These are phyloP conservation scores for Rhodotorula graminis DNA, from an alignment of 768 basidiomycete genomes.

Conservation along the genomic window DNA sequence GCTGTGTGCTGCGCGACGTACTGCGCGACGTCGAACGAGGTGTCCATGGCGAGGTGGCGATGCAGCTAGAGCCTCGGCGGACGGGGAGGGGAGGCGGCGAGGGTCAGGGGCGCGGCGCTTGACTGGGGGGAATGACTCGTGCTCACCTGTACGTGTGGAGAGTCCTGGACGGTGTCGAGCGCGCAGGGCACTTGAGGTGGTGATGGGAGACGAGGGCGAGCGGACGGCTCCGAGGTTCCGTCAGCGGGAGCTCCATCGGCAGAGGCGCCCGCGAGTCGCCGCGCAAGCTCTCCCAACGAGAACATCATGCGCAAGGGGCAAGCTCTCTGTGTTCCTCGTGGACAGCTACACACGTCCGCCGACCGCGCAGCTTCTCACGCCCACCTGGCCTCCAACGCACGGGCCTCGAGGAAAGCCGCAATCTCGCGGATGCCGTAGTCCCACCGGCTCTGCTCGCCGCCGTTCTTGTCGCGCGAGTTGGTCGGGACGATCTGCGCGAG, in stretches of 20 bases:
- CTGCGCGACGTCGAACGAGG: not conserved
- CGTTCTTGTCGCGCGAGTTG: not conserved
- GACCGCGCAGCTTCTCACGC: no score
- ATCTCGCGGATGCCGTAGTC: not conserved
- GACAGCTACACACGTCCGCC: no score
- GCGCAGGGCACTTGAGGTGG: no score
- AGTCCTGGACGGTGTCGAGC: not conserved
- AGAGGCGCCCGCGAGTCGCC: no score
- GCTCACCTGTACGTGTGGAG: no score
- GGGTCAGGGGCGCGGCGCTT: not conserved
- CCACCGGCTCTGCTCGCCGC: not conserved
- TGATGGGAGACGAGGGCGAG: no score
- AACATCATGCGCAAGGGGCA: no score
- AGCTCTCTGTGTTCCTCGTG: no score
- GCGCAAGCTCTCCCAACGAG: no score
- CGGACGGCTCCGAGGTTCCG: no score
- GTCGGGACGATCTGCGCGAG: not conserved
- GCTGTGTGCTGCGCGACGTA: constrained; percentile 1
- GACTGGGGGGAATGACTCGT: fast-evolving
- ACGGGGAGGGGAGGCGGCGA: no score
- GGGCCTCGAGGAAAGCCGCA: not conserved
- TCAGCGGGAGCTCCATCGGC: no score
- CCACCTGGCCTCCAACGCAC: not conserved
- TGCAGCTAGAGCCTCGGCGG: not conserved
- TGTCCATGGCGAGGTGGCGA: not conserved